Conservation (phyloP, 108 stramenopile species). For the Cyclotella choctawhatcheeana region DNA sequence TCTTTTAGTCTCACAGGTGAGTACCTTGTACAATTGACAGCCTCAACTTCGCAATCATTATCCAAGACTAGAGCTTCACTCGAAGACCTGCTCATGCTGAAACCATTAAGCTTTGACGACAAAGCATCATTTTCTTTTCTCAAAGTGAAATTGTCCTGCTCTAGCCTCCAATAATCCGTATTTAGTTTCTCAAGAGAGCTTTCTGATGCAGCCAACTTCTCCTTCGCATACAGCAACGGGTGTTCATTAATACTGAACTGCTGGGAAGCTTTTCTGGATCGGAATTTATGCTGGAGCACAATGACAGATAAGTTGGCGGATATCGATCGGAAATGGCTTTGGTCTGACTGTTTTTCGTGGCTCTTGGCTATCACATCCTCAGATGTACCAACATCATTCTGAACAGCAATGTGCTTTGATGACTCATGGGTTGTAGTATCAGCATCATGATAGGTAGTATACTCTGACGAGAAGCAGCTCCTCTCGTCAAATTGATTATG, state of each 20-base stretch:
- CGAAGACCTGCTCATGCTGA: not conserved
- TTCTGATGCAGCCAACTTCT: constrained; percentile 13
- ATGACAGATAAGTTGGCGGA: not conserved
- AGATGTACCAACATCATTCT: not conserved
- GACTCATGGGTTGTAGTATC: not conserved
- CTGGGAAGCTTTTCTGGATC: not conserved
- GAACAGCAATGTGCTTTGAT: not conserved
- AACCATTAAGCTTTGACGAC: not conserved
- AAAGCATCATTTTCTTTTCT: constrained; percentile 5
- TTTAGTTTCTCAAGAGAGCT: constrained; percentile 18
- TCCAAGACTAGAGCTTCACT: not conserved
- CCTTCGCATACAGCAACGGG: not conserved
- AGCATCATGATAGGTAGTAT: not conserved
- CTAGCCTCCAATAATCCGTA: constrained; percentile 9
- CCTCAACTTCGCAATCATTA: not conserved
- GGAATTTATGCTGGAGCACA: constrained; percentile 1
- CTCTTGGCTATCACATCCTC: not conserved
- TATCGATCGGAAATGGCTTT: not conserved
- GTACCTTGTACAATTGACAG: not conserved
- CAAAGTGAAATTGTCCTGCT: not conserved
- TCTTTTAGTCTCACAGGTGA: too few species aligned
- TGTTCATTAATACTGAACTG: not conserved
- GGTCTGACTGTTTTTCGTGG: not conserved
- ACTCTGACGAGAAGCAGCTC: not conserved
- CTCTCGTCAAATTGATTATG: not conserved